Evolutionary conservation across 305 asterid species (phyloP).

Genomic region (Fraxinus paxiana): DNA sequence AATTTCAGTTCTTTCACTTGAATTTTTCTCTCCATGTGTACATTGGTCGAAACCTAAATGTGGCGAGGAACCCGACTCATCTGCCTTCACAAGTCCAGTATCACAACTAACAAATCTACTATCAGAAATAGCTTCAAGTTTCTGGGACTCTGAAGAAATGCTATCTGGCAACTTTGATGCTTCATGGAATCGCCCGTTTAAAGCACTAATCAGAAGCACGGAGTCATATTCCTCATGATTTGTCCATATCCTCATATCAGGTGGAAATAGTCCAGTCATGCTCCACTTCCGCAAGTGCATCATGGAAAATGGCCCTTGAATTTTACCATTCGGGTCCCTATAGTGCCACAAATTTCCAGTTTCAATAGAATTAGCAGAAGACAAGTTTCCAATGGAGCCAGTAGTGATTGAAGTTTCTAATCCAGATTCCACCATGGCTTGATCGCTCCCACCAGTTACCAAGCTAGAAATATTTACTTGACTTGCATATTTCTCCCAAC

Average conservation of each 20-base stretch:
- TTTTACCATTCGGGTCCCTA: slow-evolving; percentile 82
- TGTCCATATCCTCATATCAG: slow-evolving; percentile 89
- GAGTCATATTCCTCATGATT: slow-evolving; percentile 67
- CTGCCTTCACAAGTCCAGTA: slow-evolving; percentile 31
- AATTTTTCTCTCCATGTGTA: slow-evolving; percentile 14
- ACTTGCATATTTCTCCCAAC: slow-evolving; percentile 31
- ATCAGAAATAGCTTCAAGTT: slow-evolving; percentile 30
- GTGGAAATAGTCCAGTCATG: slow-evolving; percentile 71
- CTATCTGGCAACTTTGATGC: slow-evolving; percentile 39
- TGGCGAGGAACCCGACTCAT: slow-evolving; percentile 32
- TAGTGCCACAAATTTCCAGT: slow-evolving; percentile 87
- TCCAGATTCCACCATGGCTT: background rate
- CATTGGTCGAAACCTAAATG: slow-evolving; percentile 1
- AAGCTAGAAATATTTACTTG: slow-evolving; percentile 29
- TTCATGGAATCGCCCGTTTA: slow-evolving; percentile 49
- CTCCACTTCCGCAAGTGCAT: slow-evolving; percentile 78
- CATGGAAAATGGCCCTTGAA: slow-evolving; percentile 93
- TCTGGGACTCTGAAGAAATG: slow-evolving; percentile 32
- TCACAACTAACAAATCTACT: slow-evolving; percentile 13
- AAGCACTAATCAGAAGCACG: slow-evolving; percentile 63
- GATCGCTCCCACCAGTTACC: slow-evolving; percentile 15
- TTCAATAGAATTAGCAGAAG: slow-evolving; percentile 44
- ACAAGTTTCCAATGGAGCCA: slow-evolving; percentile 29
- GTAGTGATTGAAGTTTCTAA: slow-evolving; percentile 34
- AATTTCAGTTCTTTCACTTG: slow-evolving; percentile 2